phyloP scores from a whole-genome alignment of 2,329 filamentous ascomycete genomes.

The Seiridium unicorne region DNA sequence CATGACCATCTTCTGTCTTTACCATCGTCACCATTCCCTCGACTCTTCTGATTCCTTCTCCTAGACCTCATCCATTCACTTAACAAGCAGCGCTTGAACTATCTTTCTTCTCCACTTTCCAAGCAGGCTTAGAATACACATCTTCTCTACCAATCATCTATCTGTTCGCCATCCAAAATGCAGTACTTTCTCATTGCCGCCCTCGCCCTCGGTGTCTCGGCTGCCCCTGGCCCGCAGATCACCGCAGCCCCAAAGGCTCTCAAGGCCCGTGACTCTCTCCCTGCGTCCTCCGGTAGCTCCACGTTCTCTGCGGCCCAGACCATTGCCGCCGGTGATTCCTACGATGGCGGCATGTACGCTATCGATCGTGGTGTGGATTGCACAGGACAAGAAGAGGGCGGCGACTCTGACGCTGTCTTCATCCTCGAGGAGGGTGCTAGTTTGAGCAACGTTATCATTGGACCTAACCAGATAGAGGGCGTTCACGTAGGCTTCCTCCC shows the following conservation, averaged over 20 bases:
- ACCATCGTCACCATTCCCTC: not conserved
- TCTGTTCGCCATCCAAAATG: conserved; percentile 14
- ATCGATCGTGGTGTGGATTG: conserved; percentile 44
- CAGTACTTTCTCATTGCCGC: conserved; percentile 19
- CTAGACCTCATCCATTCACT: not conserved
- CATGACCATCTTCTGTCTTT: not conserved
- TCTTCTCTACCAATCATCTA: not conserved
- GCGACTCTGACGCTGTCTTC: conserved; percentile 35
- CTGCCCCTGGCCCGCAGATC: conserved; percentile 1
- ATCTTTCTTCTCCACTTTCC: not conserved
- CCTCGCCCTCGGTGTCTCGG: conserved; percentile 12
- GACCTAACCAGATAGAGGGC: conserved; percentile 36
- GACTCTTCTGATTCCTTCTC: not conserved
- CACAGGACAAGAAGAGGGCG: conserved; percentile 40
- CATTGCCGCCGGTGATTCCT: conserved; percentile 20
- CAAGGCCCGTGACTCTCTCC: not conserved
- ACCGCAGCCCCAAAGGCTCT: conserved; percentile 1
- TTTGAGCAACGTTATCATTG: conserved; percentile 36
- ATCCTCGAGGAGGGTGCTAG: conserved; percentile 25
- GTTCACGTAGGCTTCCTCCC: conserved; percentile 21
- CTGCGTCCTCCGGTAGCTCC: conserved; percentile 2
- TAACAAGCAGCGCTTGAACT: conserved; percentile 5
- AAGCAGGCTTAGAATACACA: not conserved
- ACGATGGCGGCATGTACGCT: conserved; percentile 45
- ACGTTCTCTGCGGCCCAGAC: conserved; percentile 12